Conservation (phyloP, 306 rosid genomes). For the Fagus crenata region DNA sequence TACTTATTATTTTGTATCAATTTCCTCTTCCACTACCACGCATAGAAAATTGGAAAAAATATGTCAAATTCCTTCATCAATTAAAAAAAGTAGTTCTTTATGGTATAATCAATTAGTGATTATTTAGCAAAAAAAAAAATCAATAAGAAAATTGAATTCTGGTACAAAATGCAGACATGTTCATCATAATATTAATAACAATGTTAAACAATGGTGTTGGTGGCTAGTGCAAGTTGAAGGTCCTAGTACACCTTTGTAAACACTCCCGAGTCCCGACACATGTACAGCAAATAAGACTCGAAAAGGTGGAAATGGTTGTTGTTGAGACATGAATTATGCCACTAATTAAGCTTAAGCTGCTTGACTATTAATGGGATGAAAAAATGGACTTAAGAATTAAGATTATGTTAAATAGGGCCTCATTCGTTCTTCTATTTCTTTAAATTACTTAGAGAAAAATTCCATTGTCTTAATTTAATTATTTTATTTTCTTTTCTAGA, state of each 20-base stretch:
- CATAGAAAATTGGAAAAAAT: background rate
- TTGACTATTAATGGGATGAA: background rate
- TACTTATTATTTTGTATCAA: background rate
- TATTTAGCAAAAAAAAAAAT: background rate
- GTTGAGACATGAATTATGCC: constrained; percentile 2
- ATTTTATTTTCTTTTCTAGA: too few species aligned
- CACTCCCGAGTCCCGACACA: background rate
- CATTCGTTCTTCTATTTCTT: too few species aligned
- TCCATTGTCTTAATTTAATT: too few species aligned
- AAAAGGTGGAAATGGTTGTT: constrained; percentile 14
- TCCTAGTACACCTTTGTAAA: background rate
- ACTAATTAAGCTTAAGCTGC: background rate
- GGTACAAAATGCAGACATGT: too few species aligned
- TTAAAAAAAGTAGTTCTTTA: background rate
- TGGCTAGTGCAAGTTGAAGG: background rate
- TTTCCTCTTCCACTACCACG: background rate
- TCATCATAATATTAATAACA: too few species aligned
- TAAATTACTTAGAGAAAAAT: too few species aligned
- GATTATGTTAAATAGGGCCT: background rate
- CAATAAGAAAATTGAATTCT: background rate
- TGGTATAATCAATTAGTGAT: background rate
- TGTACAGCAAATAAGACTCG: constrained; percentile 3
- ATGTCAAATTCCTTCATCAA: background rate
- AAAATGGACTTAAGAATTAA: background rate
- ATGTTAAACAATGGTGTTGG: too few species aligned